Base-by-base conservation (phyloP, 176 grass and related monocot genomes). In the Chloris gayana region DNA sequence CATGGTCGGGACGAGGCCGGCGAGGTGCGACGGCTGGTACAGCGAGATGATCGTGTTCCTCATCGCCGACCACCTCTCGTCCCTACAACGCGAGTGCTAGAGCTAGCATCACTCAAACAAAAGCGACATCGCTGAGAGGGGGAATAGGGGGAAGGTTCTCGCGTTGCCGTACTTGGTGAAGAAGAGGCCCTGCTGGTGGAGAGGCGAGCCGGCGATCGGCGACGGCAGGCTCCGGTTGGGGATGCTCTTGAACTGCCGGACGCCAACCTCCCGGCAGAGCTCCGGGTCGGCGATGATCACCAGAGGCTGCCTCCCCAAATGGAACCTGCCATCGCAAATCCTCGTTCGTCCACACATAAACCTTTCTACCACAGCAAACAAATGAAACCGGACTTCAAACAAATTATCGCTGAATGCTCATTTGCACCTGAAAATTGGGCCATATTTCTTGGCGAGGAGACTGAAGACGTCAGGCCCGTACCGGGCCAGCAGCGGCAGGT, bases 1-100 rank as follows among this genome's bases (percentile, higher is more conserved):
- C 93, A 96, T 96, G 76, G 70, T 67, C 45, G 93, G 90, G 74
- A 96, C 47, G 75, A 96, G 90, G 14, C 85, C 87, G 30, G 90
- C 78, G 63, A 96, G 75, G 77, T 92, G 90, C 29, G 93, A 88
- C 26, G 93, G 87, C 82, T 92, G 93, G 87, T 96, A 96, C 60
- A 96, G 70, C 45, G 93, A 88, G 75, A 92, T 84, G 83, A 96
- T 89, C 24, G 83, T 86, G 76, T 92, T 96, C 82, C 87, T 85
- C 93, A 81, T 95, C 21, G 87, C 89, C 39, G 87, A 90, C 93
- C 93, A 92, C 70, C 82, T 77, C 64, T 72, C 82, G 12, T 90
- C 88, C 76, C 93, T 93, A 59, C 64, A 77, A 76, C 3, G 33
- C 49, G 54, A 26, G 33, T 0, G 5, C 14, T 3, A 32, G 70